Evolutionary conservation across 129 eudicot genomes (phyloP), one percentile per base, ranked within the genome.

Genomic region (Ambrosia artemisiifolia): DNA sequence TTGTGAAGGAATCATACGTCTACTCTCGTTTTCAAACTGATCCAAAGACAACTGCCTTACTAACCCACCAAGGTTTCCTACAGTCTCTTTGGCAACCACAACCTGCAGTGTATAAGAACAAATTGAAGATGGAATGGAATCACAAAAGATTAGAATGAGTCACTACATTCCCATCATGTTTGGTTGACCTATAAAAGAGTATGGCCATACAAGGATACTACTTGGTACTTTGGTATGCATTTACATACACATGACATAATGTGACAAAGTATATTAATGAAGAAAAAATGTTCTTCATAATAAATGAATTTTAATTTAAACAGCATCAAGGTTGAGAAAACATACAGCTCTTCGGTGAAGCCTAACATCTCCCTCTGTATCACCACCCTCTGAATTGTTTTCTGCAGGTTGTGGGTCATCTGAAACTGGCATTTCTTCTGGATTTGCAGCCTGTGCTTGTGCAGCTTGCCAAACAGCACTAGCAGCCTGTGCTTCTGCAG

Each of bases 341-440:
- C 95, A 78, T 89, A 93, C 98, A 67, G 98, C 98, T 84, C 96
- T 85, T 60, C 95, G 90, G 75, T 93, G 98, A 67, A 93, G 96
- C 44, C 89, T 90, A 70, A 93, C 98, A 66, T 87, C 96, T 74
- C 84, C 78, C 67, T 84, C 95, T 6, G 68, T 66, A 50, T 93
- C 91, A 75, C 85, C 79, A 57, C 92, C 87, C 63, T 84, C 96
- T 44, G 96, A 92, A 64, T 65, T 76, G 75, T 77, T 77, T 61
- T 82, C 96, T 50, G 86, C 84, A 55, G 77, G 67, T 76, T 76
- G 95, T 36, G 88, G 80, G 69, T 83, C 83, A 50, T 78, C 85
- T 48, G 88, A 81, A 63, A 80, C 28, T 24, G 28, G 28, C 28
- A 24, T 24, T 24, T 24, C 72, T 51, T 85, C 83, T 11, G 86